A percentile compares a stretch with the other conserved stretches of the same genome.
These are phyloP conservation scores for Excoecaria cochinchinensis DNA, from an alignment of 345 rosid genomes.

Conservation along the genomic window DNA sequence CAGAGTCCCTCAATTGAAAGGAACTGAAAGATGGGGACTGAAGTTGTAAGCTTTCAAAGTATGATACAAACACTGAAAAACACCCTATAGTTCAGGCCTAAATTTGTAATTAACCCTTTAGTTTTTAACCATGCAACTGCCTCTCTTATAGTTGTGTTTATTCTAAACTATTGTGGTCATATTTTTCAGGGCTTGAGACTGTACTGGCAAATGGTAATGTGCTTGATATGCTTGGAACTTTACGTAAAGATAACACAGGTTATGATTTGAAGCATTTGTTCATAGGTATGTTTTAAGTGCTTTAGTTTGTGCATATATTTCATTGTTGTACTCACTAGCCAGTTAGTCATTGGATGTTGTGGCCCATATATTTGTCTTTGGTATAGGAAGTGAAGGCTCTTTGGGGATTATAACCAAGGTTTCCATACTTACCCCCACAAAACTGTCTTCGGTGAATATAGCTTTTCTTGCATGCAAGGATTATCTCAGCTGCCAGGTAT, in stretches of 20 bases:
- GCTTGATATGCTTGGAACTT: slow-evolving; percentile 89
- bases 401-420: slow-evolving; percentile 93
- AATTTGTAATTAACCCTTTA: no score
- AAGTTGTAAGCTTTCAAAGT: no score
- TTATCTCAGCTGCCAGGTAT: slow-evolving; percentile 87
- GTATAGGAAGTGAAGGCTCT: slow-evolving; percentile 92
- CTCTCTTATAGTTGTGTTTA: neutral
- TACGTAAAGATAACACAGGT: slow-evolving; percentile 96
- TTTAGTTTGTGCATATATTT: slow-evolving; percentile 2
- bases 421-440: slow-evolving; percentile 82
- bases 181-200: slow-evolving; percentile 71
- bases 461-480: slow-evolving; percentile 90
- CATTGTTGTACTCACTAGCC: neutral
- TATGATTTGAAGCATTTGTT: slow-evolving; percentile 94
- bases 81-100: no score
- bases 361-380: slow-evolving; percentile 12
- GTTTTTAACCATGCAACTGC: neutral
- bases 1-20: no score
- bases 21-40: no score
- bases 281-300: slow-evolving; percentile 51
- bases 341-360: slow-evolving; percentile 3
- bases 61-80: no score
- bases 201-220: slow-evolving; percentile 89
- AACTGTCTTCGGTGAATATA: slow-evolving; percentile 72
- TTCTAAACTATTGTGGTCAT: slow-evolving; percentile 6